Percentiles rank a stretch among this genome's conserved stretches.
phyloP scores from a whole-genome alignment of 2,329 filamentous ascomycete species.

The Colletotrichum cereale region DNA sequence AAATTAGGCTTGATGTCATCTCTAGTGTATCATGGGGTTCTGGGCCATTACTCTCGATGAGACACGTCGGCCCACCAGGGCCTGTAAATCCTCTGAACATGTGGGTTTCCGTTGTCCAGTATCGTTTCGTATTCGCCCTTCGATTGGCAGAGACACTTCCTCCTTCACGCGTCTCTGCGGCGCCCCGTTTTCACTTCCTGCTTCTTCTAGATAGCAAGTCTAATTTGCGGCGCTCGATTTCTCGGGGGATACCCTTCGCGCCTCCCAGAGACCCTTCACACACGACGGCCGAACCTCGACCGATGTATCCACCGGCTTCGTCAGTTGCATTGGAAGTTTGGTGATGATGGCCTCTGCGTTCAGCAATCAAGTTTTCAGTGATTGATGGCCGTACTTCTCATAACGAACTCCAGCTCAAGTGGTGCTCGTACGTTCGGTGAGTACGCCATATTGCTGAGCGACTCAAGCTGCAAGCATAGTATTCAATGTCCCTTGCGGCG shows the following conservation, averaged over 20 bases:
- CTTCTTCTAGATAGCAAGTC: neutral
- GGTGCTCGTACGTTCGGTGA: neutral
- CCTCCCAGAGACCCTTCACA: neutral
- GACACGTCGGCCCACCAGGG: constrained; percentile 25
- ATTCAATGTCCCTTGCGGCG: neutral
- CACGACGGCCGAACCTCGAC: neutral
- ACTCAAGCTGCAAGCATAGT: neutral
- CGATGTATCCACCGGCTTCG: neutral
- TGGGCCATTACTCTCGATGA: constrained; percentile 13
- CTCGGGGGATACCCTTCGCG: neutral
- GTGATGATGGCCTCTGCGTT: neutral
- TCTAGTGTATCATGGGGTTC: constrained; percentile 1
- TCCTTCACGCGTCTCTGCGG: neutral
- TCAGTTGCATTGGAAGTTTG: neutral
- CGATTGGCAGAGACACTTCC: neutral
- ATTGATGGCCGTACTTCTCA: neutral
- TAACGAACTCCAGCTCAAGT: neutral
- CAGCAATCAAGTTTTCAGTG: neutral
- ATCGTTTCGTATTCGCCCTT: constrained; percentile 4
- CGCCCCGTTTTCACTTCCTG: neutral
- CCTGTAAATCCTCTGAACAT: constrained; percentile 17
- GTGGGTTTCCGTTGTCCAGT: constrained; percentile 5
- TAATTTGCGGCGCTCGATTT: neutral
- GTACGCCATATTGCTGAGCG: too few species aligned
- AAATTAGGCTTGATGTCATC: constrained; percentile 25